Percentiles rank a stretch among this genome's conserved stretches.
Evolutionary conservation across 192 early-diverging fungal genomes (phyloP).

Genomic region (Phlyctochytrium planicorne): DNA sequence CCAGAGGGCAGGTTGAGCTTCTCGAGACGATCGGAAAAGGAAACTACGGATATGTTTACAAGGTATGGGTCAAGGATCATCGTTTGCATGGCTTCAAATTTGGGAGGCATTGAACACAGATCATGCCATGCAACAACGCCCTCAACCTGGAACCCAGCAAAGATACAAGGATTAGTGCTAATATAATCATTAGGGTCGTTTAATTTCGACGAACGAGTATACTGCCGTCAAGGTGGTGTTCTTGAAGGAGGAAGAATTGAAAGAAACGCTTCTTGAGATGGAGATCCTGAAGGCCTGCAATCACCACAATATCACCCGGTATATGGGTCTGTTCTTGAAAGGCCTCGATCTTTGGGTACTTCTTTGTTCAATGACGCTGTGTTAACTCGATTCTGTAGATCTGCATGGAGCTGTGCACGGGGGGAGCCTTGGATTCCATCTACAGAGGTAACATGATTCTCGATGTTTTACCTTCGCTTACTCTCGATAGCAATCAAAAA

Average conservation of each 20-base stretch:
- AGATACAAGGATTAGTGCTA: neutral
- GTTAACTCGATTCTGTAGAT: constrained; percentile 33
- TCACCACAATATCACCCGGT: constrained; percentile 59
- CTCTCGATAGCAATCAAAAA: constrained; percentile 47
- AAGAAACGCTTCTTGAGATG: constrained; percentile 69
- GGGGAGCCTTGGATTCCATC: constrained; percentile 59
- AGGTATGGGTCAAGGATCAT: constrained; percentile 33
- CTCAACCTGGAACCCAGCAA: too few relatives aligned
- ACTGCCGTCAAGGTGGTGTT: constrained; percentile 65
- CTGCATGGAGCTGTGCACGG: constrained; percentile 65
- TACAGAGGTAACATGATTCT: constrained; percentile 46
- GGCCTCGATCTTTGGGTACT: constrained; percentile 63
- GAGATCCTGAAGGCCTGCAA: constrained; percentile 57
- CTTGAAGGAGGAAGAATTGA: constrained; percentile 64
- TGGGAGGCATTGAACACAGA: neutral
- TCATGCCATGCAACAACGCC: neutral
- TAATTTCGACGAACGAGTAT: constrained; percentile 49
- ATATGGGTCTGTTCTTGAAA: constrained; percentile 61
- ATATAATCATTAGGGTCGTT: constrained; percentile 41
- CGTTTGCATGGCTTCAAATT: neutral
- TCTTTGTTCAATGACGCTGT: constrained; percentile 16
- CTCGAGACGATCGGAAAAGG: constrained; percentile 68
- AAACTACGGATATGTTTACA: constrained; percentile 69
- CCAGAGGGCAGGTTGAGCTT: constrained; percentile 62
- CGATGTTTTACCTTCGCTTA: neutral